Conservation (phyloP, 2,329 filamentous ascomycete species). For the Microdochium paspali region DNA sequence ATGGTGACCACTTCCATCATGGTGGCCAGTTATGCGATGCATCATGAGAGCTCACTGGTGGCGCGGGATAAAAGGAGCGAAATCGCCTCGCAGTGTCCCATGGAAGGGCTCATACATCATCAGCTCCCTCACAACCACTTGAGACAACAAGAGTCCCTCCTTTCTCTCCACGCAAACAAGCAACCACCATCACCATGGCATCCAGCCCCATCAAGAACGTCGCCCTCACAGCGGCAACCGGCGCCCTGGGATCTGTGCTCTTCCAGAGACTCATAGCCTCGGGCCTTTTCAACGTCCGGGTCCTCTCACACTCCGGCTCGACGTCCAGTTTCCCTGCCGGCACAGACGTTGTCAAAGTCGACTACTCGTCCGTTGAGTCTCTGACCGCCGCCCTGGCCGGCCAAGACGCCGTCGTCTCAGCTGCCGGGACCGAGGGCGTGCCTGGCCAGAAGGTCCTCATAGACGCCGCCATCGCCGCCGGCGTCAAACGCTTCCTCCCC, state of each 20-base stretch:
- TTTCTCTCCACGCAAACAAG: neutral
- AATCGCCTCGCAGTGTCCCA: neutral
- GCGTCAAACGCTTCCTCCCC: constrained; percentile 53
- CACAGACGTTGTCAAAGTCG: constrained; percentile 31
- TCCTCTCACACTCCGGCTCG: constrained; percentile 37
- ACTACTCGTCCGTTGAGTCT: constrained; percentile 33
- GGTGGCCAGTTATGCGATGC: neutral
- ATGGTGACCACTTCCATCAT: neutral
- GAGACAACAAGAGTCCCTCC: too few species aligned
- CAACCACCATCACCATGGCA: neutral
- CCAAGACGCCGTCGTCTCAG: constrained; percentile 45
- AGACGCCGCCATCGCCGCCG: constrained; percentile 48
- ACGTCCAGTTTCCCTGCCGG: constrained; percentile 23
- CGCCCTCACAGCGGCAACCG: constrained; percentile 3
- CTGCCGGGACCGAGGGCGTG: constrained; percentile 23
- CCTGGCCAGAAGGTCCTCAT: constrained; percentile 41
- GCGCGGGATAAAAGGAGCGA: neutral
- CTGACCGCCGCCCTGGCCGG: constrained; percentile 40
- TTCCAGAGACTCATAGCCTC: constrained; percentile 22
- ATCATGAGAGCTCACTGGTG: too few species aligned
- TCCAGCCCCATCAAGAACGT: constrained; percentile 3
- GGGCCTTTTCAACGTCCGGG: constrained; percentile 36
- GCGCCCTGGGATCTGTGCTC: constrained; percentile 25
- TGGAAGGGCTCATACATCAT: too few species aligned
- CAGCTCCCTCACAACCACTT: neutral